phyloP scores from a whole-genome alignment of 2,329 filamentous ascomycete genomes.

The Byssochlamys sp. region DNA sequence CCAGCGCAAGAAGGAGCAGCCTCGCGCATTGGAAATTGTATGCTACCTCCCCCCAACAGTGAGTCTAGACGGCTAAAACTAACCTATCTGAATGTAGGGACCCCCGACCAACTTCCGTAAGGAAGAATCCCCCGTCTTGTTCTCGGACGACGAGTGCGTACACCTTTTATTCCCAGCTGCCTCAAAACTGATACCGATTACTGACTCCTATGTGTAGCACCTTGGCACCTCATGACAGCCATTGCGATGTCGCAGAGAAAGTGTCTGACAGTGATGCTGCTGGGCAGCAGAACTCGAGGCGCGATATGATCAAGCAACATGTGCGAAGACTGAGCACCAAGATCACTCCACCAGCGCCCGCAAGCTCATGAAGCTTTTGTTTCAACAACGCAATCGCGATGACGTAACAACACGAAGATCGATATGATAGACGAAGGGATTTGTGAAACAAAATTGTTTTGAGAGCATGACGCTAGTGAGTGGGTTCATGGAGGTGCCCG shows the following conservation, averaged over 20 bases:
- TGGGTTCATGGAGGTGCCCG: neutral
- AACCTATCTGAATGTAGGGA: conserved; percentile 18
- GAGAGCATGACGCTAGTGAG: neutral
- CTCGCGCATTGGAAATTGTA: conserved; percentile 28
- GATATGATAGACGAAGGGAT: neutral
- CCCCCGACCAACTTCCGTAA: conserved; percentile 36
- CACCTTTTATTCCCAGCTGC: conserved; percentile 5
- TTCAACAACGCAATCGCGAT: neutral
- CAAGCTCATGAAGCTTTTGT: conserved; percentile 9
- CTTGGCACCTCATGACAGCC: conserved; percentile 24
- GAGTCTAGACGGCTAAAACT: conserved; percentile 4
- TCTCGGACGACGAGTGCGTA: conserved; percentile 31
- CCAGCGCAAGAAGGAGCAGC: conserved; percentile 13
- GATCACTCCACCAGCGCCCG: conserved; percentile 12
- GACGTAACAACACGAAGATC: neutral
- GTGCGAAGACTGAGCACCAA: conserved; percentile 22
- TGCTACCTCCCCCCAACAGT: conserved; percentile 2
- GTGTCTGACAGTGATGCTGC: conserved; percentile 9
- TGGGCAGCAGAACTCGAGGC: conserved; percentile 4
- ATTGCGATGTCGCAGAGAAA: conserved; percentile 7
- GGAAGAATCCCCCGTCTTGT: conserved; percentile 30
- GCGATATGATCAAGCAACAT: conserved; percentile 13
- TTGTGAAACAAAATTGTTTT: neutral
- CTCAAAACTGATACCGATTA: conserved; percentile 7
- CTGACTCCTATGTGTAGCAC: conserved; percentile 22